Conservation (phyloP, 2,329 filamentous ascomycete species). For the Sporothrix luriei region DNA sequence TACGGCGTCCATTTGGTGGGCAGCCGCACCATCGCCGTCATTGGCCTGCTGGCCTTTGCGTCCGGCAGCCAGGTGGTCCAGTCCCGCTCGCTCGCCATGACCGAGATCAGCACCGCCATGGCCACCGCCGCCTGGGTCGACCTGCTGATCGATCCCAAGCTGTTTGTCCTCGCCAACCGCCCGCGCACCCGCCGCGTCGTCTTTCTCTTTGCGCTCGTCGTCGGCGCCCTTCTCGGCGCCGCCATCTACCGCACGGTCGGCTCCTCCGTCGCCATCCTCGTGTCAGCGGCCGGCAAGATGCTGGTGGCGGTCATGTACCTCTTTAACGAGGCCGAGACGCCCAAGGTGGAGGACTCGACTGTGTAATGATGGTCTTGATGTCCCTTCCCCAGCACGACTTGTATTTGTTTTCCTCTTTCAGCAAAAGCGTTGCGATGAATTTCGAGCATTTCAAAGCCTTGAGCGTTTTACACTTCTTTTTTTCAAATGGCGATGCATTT, state of each 20-base stretch:
- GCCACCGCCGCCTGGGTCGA: slow-evolving; percentile 66
- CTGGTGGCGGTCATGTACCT: slow-evolving; percentile 51
- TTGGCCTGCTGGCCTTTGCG: slow-evolving; percentile 58
- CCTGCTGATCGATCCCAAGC: slow-evolving; percentile 56
- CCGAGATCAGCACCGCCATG: slow-evolving; percentile 67
- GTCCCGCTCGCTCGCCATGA: slow-evolving; percentile 56
- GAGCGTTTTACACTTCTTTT: not conserved
- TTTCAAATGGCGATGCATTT: not conserved
- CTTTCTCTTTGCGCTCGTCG: slow-evolving; percentile 53
- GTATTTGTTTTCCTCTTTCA: not conserved
- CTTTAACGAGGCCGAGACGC: slow-evolving; percentile 47
- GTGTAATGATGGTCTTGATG: slow-evolving; percentile 13
- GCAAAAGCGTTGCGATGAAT: not conserved
- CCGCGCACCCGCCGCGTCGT: slow-evolving; percentile 53
- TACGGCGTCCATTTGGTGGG: slow-evolving; percentile 46
- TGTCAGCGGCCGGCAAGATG: slow-evolving; percentile 52
- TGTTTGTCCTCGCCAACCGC: slow-evolving; percentile 53
- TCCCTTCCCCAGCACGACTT: not conserved
- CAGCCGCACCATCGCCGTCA: slow-evolving; percentile 47
- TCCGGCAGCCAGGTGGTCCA: slow-evolving; percentile 63
- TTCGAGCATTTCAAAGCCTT: not conserved
- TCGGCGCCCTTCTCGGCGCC: slow-evolving; percentile 56
- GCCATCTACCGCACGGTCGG: slow-evolving; percentile 51
- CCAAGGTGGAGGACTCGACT: slow-evolving; percentile 27
- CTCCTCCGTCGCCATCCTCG: slow-evolving; percentile 48